phyloP scores from a whole-genome alignment of 352 stramenopile species.

The Phytopythium vexans region DNA sequence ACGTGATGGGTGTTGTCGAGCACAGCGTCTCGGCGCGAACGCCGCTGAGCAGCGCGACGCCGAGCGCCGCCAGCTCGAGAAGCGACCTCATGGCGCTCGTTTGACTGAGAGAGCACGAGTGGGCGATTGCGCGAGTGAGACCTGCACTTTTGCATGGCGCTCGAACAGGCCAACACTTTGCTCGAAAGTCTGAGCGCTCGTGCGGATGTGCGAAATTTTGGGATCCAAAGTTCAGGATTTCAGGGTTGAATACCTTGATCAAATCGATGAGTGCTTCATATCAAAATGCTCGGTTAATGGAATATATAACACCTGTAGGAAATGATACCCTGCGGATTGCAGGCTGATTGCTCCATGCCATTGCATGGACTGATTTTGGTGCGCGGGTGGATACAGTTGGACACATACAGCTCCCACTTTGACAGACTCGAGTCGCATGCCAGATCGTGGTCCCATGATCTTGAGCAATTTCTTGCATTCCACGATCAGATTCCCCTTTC shows the following conservation, averaged over 20 bases:
- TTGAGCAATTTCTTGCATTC: no score
- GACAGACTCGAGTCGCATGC: no score
- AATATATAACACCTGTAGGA: neutral
- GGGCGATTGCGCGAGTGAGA: conserved; percentile 1
- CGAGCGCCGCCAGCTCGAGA: neutral
- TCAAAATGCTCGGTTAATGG: no score
- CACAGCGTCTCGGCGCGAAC: conserved; percentile 23
- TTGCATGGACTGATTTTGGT: neutral
- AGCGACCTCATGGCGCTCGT: neutral
- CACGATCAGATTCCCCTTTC: no score
- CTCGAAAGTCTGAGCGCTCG: no score
- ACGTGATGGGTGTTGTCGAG: conserved; percentile 32
- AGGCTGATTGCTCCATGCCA: no score
- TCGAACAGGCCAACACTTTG: no score
- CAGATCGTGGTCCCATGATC: no score
- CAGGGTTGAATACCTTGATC: neutral
- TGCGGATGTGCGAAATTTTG: neutral
- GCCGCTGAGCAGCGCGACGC: neutral
- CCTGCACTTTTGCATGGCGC: neutral
- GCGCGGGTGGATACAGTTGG: neutral
- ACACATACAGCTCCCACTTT: neutral
- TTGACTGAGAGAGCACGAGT: neutral
- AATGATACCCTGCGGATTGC: neutral
- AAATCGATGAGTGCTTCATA: no score
- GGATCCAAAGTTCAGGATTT: neutral